These are phyloP conservation scores for Polytolypa hystricis DNA, from an alignment of 2,329 filamentous ascomycete species.

Conservation along the genomic window DNA sequence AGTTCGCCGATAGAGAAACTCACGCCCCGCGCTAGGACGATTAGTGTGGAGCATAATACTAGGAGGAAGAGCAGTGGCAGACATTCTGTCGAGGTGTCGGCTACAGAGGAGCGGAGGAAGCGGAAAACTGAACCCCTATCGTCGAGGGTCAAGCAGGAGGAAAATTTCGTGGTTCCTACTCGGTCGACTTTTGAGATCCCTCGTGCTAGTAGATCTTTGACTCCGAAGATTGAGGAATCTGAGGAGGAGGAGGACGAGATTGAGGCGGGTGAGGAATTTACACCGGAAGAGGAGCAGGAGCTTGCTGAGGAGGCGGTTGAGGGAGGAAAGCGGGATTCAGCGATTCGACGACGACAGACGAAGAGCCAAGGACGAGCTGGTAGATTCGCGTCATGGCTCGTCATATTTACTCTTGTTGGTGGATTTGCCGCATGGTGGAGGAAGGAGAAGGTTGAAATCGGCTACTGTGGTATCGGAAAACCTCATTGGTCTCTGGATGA, in stretches of 20 bases:
- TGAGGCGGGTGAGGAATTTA: conserved; percentile 82
- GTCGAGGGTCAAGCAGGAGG: conserved; percentile 37
- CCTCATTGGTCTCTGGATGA: conserved; percentile 48
- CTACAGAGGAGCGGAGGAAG: conserved; percentile 17
- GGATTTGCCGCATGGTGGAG: conserved; percentile 75
- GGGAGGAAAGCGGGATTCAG: conserved; percentile 38
- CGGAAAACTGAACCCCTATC: conserved; percentile 23
- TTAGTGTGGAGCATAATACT: conserved; percentile 28
- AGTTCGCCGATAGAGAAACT: conserved; percentile 52
- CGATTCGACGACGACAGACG: conserved; percentile 11
- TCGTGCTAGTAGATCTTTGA: conserved; percentile 31
- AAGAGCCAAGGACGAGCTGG: conserved; percentile 33
- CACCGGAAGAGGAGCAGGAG: conserved; percentile 76
- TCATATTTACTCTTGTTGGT: conserved; percentile 58
- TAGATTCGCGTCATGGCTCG: conserved; percentile 57
- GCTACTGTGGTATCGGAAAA: conserved; percentile 80
- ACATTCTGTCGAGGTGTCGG: conserved; percentile 24
- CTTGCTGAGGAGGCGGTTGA: conserved; percentile 57
- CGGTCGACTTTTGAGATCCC: conserved; percentile 51
- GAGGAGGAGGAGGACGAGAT: conserved; percentile 45
- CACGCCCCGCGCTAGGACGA: conserved; percentile 31
- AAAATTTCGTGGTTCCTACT: conserved; percentile 43
- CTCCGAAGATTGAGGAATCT: conserved; percentile 29
- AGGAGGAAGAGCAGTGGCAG: conserved; percentile 42
- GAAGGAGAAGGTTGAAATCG: conserved; percentile 91